Base-by-base conservation (phyloP, 78 protist genomes). In the Dictyostelium brefeldianum region DNA sequence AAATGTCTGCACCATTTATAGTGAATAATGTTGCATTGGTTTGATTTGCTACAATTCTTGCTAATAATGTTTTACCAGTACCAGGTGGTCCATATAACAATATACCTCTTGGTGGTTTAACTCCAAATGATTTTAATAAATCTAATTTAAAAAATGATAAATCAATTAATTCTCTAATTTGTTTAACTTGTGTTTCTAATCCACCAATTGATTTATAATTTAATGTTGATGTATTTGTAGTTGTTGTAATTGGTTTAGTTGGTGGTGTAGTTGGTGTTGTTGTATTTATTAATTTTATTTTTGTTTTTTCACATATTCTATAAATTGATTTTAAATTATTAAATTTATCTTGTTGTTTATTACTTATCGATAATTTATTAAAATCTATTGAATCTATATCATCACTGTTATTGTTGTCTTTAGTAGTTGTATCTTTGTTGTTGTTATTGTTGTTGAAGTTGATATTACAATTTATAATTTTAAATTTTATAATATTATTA, bases 41-140 rank as follows among this genome's bases (percentile, higher is more conserved):
- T 74, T 83, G 83, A n/a, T 41, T 53, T 1, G 95, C 46, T 22
- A 92, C 81, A 18, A 67, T 59, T 84, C 95, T 83, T 18, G 81
- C 95, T 5, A 92, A 56, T 22, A 80, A 57, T 71, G 95, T 92
- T 59, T 98, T 98, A 43, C 96, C 78, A 81, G 97, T 92, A 18
- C 99, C 99, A 7, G 99, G 99, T 36, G 99, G 99, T 0, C 99
- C 99, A 78, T 96, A 98, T 50, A 98, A 82, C 47, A 98, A 91
- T 20, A 98, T 69, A 64, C 98, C 99, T 25, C 67, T 8, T 5
- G 99, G 99, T 5, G 99, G 98, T 17, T 92, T 80, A 29, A 99
- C 89, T 20, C 98, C 98, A 69, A 99, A 87, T 77, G 74, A 57
- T 14, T 54, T 56, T 14, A 87, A 36, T 46, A 87, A 57, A 17